phyloP scores from a whole-genome alignment of 805 yeast species.

The Candida morakotiae region DNA sequence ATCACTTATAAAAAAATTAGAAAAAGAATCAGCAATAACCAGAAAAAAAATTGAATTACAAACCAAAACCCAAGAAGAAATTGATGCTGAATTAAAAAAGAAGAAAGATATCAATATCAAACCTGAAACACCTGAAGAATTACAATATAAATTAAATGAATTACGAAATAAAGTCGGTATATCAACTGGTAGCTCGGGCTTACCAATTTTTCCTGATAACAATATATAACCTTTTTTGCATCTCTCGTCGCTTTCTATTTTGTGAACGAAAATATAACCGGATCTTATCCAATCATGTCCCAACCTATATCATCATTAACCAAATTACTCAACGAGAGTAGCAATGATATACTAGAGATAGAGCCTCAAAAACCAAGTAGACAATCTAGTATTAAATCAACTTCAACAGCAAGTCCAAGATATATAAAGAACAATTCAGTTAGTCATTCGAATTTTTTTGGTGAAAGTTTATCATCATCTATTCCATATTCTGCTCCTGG shows the following conservation, averaged over 20 bases:
- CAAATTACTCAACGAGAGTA: constrained; percentile 6
- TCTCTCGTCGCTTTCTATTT: background rate
- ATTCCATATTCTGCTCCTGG: constrained; percentile 76
- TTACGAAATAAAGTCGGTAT: constrained; percentile 17
- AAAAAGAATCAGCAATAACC: constrained; percentile 66
- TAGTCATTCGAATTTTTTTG: constrained; percentile 36
- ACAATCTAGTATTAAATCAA: background rate
- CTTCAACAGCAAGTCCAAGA: constrained; percentile 37
- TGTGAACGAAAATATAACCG: constrained; percentile 1
- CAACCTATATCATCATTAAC: constrained; percentile 11
- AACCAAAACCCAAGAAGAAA: constrained; percentile 17
- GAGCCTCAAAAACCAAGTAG: background rate
- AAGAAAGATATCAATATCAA: constrained; percentile 26
- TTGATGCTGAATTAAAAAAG: constrained; percentile 14
- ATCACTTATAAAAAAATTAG: constrained; percentile 52
- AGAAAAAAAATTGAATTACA: constrained; percentile 38
- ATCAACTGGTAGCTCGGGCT: constrained; percentile 11
- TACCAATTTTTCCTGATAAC: constrained; percentile 24
- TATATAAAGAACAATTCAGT: constrained; percentile 35
- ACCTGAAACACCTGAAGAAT: constrained; percentile 33
- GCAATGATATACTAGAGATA: background rate
- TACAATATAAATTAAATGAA: constrained; percentile 28
- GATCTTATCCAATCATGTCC: background rate
- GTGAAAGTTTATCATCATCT: constrained; percentile 47
- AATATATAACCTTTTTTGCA: background rate